phyloP scores from a whole-genome alignment of 495 filamentous ascomycete genomes.

The Neurospora hispaniola region DNA sequence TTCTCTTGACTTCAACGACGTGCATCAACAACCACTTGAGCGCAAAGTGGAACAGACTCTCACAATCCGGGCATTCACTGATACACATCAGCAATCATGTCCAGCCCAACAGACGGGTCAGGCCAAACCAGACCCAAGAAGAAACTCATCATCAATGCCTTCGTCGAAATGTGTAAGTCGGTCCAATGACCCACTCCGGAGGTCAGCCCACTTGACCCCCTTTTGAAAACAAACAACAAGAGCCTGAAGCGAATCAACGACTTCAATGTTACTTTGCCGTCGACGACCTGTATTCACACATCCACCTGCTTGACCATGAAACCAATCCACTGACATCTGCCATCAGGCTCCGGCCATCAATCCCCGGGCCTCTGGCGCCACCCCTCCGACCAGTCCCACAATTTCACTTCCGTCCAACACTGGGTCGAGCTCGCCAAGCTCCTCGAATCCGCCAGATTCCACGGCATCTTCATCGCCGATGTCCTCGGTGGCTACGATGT shows the following conservation, averaged over 20 bases:
- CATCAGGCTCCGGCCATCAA: conserved; percentile 48
- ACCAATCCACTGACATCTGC: background rate
- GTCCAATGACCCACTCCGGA: background rate
- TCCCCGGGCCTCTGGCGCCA: conserved; percentile 54
- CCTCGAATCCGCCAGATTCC: conserved; percentile 48
- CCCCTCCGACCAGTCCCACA: conserved; percentile 40
- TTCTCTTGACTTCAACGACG: background rate
- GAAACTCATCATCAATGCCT: conserved; percentile 54
- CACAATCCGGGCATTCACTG: background rate
- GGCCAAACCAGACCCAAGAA: conserved; percentile 31
- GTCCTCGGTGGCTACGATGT: conserved; percentile 53
- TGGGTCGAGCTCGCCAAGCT: conserved; percentile 48
- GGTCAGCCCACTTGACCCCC: background rate
- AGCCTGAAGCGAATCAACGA: background rate
- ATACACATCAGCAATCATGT: background rate
- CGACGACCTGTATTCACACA: no score
- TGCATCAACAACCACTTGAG: background rate
- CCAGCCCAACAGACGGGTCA: background rate
- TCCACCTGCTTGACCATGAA: background rate
- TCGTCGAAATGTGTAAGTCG: conserved; percentile 44
- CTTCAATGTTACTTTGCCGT: no score
- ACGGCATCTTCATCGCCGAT: conserved; percentile 54
- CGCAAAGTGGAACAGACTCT: background rate
- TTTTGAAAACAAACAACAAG: background rate
- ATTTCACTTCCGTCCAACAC: conserved; percentile 43